Evolutionary conservation across 805 yeast genomes (phyloP), one percentile per base, ranked within the genome.

Genomic region (Ogataea haglerorum): DNA sequence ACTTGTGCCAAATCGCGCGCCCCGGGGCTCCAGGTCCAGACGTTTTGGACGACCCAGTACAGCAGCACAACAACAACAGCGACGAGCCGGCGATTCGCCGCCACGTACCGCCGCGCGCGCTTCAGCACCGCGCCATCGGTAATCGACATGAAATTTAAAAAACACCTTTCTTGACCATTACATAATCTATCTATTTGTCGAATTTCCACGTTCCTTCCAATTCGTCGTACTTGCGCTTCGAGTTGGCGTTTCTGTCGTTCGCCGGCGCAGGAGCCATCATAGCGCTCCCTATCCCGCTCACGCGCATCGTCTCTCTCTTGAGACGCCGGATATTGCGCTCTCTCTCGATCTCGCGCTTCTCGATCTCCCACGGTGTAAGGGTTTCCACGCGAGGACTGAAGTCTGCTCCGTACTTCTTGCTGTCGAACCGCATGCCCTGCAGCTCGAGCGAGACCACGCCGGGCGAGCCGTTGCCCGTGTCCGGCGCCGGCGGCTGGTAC

Each of bases 361-460:
- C 97, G 42, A 93, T 87, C 63, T 93, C 99, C 77, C 90, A 88
- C 40, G 86, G 90, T 2, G 93, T 80, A 44, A 93, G 72, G 10
- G 79, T 77, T 62, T 91, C 98, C 6, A 91, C 83, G 30, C 79
- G 73, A 19, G 99, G 99, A 40, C 82, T 81, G 95, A 96, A 93
- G 30, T 70, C 76, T 26, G 80, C 85, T 23, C 95, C 95, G 18
- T 86, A 73, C 36, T 78, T 79, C 56, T 84, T 93, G 22, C 77
- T 73, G 56, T 83, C 96, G 56, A 72, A 73, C 58, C 90, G 78
- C 67, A 76, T 64, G 32, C 95, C 69, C 47, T 65, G 69, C 31
- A 56, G 48, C 17, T 51, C 48, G 31, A 55, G 31, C 22, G 42
- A 42, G 14, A 46, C 38, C 24, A 47, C 34, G 2, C 44, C 39